These are phyloP conservation scores for Leishmania gerbilli DNA, from an alignment of 208 protist genomes.

Conservation along the genomic window DNA sequence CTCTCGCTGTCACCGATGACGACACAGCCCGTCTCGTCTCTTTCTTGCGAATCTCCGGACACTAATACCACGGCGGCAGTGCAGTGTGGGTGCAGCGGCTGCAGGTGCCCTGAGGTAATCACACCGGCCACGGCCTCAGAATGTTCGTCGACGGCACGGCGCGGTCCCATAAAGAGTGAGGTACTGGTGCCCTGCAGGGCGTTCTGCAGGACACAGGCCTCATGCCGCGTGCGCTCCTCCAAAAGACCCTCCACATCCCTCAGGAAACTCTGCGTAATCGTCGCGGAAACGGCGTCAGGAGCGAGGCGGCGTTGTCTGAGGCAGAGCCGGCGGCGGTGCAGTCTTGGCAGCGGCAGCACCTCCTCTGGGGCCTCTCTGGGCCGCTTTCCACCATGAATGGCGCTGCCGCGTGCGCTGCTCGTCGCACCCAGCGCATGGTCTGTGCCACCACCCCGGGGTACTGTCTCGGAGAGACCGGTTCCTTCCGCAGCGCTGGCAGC, in stretches of 20 bases:
- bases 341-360: neutral
- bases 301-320: conserved; percentile 20
- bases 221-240: conserved; percentile 37
- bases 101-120: neutral
- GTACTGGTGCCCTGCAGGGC: conserved; percentile 58
- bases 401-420: neutral
- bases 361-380: neutral
- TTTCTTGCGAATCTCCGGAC: neutral
- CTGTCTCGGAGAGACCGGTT: neutral
- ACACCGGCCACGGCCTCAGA: neutral
- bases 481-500: neutral
- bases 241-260: conserved; percentile 50
- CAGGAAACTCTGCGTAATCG: conserved; percentile 56
- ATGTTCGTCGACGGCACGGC: conserved; percentile 26
- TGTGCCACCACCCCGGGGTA: neutral
- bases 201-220: conserved; percentile 59
- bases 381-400: neutral
- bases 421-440: conserved; percentile 1
- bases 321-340: neutral
- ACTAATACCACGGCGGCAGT: neutral
- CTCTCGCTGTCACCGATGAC: conserved; percentile 8
- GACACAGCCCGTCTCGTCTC: neutral
- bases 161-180: conserved; percentile 84
- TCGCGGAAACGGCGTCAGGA: conserved; percentile 51
- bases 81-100: neutral